These are phyloP conservation scores for Colletotrichum spinosum DNA, from an alignment of 2,329 filamentous ascomycete species.

Conservation along the genomic window DNA sequence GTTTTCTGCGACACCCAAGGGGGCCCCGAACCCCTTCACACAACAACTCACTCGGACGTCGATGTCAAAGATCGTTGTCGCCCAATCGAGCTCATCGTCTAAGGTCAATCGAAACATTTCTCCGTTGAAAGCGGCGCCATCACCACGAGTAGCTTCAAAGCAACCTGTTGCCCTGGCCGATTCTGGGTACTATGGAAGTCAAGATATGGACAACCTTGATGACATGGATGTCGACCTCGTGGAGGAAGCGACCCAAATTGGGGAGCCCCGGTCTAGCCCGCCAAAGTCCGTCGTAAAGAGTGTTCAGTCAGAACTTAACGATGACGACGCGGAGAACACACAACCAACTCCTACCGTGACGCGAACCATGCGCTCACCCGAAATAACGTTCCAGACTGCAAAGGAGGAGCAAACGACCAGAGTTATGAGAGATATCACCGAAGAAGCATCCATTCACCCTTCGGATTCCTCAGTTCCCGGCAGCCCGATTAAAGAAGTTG, in stretches of 20 bases:
- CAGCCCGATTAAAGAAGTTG: slow-evolving; percentile 35
- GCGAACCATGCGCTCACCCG: slow-evolving; percentile 43
- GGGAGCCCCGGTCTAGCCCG: slow-evolving; percentile 31
- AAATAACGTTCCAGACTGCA: slow-evolving; percentile 56
- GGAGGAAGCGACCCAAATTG: slow-evolving; percentile 41
- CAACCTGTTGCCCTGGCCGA: slow-evolving; percentile 60
- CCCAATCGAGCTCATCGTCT: slow-evolving; percentile 54
- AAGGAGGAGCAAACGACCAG: slow-evolving; percentile 56
- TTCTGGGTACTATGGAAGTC: slow-evolving; percentile 80
- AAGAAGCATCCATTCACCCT: slow-evolving; percentile 33
- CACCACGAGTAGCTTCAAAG: slow-evolving; percentile 47
- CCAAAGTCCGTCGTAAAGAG: slow-evolving; percentile 23
- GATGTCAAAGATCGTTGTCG: slow-evolving; percentile 69
- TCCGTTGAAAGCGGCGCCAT: slow-evolving; percentile 47
- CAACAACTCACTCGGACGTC: slow-evolving; percentile 62
- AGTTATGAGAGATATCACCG: slow-evolving; percentile 36
- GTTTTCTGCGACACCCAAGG: slow-evolving; percentile 67
- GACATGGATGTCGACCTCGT: slow-evolving; percentile 48
- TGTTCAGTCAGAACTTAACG: slow-evolving; percentile 37
- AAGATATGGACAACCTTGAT: slow-evolving; percentile 45
- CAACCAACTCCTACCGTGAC: slow-evolving; percentile 39
- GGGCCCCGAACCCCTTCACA: slow-evolving; percentile 65
- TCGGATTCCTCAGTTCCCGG: slow-evolving; percentile 36
- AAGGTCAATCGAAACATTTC: slow-evolving; percentile 49
- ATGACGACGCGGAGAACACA: slow-evolving; percentile 24